These are phyloP conservation scores for Curvularia sp. DNA, from an alignment of 2,329 filamentous ascomycete species.

Conservation along the genomic window DNA sequence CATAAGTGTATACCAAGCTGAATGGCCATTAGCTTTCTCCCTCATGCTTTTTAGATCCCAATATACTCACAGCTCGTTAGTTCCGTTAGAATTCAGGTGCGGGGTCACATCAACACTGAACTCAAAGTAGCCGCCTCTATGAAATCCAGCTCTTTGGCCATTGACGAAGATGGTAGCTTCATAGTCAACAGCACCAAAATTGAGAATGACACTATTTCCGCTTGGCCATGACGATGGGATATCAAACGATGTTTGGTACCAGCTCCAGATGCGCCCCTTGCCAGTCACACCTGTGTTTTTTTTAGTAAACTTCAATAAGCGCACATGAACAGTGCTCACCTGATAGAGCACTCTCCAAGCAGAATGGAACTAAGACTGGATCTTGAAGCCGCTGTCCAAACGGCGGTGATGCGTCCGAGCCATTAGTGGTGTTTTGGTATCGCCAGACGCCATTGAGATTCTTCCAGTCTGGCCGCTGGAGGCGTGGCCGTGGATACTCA, in stretches of 20 bases:
- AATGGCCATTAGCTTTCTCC: background rate
- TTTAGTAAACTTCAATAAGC: slow-evolving; percentile 50
- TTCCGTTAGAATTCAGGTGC: slow-evolving; percentile 49
- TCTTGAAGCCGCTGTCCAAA: slow-evolving; percentile 53
- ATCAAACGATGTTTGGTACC: slow-evolving; percentile 60
- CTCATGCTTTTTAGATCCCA: background rate
- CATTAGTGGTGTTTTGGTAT: slow-evolving; percentile 54
- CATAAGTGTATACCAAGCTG: slow-evolving; percentile 69
- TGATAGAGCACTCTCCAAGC: slow-evolving; percentile 61
- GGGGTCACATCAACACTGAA: slow-evolving; percentile 67
- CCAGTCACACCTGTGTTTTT: slow-evolving; percentile 51
- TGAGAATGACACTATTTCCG: slow-evolving; percentile 56
- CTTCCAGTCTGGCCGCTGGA: slow-evolving; percentile 62
- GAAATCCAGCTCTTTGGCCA: slow-evolving; percentile 58
- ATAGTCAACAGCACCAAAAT: slow-evolving; percentile 67
- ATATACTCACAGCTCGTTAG: slow-evolving; percentile 61
- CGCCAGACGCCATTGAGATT: slow-evolving; percentile 67
- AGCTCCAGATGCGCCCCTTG: slow-evolving; percentile 51
- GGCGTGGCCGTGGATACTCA: slow-evolving; percentile 64
- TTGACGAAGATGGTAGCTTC: slow-evolving; percentile 66
- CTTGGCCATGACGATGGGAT: slow-evolving; percentile 57
- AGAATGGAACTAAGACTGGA: slow-evolving; percentile 61
- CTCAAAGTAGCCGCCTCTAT: slow-evolving; percentile 68
- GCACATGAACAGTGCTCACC: slow-evolving; percentile 41
- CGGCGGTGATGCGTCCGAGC: slow-evolving; percentile 54